phyloP scores from a whole-genome alignment of 1,284 basidiomycete species.

The Neonothopanus nambi region DNA sequence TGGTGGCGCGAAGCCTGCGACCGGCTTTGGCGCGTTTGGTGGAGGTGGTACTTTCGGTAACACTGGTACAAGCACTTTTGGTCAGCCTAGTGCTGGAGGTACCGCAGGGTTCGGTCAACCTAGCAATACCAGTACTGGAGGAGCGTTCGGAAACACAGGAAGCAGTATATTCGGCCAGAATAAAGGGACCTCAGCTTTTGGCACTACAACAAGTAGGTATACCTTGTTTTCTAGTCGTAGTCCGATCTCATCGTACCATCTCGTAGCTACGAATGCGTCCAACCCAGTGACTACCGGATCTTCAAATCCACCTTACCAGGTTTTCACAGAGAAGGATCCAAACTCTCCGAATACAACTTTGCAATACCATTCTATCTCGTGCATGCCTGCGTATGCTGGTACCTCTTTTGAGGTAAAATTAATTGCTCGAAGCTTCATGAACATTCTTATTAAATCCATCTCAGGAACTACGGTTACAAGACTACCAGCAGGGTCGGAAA shows the following conservation, averaged over 20 bases:
- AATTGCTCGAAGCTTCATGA: background rate
- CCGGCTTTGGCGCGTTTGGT: slow-evolving; percentile 71
- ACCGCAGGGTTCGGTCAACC: slow-evolving; percentile 45
- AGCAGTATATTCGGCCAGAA: slow-evolving; percentile 15
- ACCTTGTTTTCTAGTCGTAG: background rate
- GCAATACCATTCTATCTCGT: slow-evolving; percentile 48
- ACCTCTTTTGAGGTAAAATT: slow-evolving; percentile 43
- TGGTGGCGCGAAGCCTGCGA: slow-evolving; percentile 61
- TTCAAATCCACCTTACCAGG: slow-evolving; percentile 37
- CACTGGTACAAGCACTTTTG: slow-evolving; percentile 39
- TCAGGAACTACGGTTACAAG: slow-evolving; percentile 47
- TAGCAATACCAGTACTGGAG: slow-evolving; percentile 36
- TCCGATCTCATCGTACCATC: background rate
- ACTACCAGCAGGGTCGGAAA: slow-evolving; percentile 46
- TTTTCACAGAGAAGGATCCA: slow-evolving; percentile 40
- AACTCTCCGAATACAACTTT: slow-evolving; percentile 27
- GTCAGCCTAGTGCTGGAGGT: slow-evolving; percentile 27
- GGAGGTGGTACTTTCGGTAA: slow-evolving; percentile 47
- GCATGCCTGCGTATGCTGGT: slow-evolving; percentile 47
- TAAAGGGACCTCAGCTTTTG: slow-evolving; percentile 16
- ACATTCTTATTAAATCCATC: background rate
- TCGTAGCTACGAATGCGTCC: slow-evolving; percentile 18
- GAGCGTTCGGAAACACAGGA: slow-evolving; percentile 27
- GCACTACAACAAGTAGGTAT: slow-evolving; percentile 16
- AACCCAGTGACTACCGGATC: slow-evolving; percentile 42